Percentiles rank a stretch among this genome's conserved stretches.
phyloP scores from a whole-genome alignment of 2,329 filamentous ascomycete species.

The Pseudogymnoascus sp. region DNA sequence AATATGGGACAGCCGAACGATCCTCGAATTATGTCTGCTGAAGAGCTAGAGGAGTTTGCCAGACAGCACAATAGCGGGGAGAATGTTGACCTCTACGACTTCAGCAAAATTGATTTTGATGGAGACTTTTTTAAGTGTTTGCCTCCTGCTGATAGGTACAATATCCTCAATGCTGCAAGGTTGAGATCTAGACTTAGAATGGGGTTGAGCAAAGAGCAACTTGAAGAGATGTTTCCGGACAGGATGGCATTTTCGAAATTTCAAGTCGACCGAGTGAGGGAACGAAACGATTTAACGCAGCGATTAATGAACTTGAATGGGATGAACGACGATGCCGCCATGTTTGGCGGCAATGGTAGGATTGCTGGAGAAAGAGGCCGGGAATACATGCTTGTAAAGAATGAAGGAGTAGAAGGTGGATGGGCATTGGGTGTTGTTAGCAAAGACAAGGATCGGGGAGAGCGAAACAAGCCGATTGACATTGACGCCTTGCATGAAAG shows the following conservation, averaged over 20 bases:
- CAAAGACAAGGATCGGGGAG: conserved; percentile 70
- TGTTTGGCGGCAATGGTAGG: conserved; percentile 56
- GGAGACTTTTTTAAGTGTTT: conserved; percentile 91
- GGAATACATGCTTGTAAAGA: conserved; percentile 94
- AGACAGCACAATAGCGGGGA: conserved; percentile 86
- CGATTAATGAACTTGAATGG: conserved; percentile 90
- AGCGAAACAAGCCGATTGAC: conserved; percentile 83
- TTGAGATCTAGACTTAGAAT: conserved; percentile 83
- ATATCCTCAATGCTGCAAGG: conserved; percentile 90
- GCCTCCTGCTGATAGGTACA: conserved; percentile 86
- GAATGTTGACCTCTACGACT: conserved; percentile 88
- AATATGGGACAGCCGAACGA: conserved; percentile 88
- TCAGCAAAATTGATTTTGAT: conserved; percentile 97
- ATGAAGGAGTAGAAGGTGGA: conserved; percentile 87
- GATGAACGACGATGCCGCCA: conserved; percentile 70
- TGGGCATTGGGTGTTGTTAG: conserved; percentile 94
- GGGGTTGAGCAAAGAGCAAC: conserved; percentile 92
- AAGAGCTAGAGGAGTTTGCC: conserved; percentile 90
- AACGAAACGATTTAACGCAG: conserved; percentile 91
- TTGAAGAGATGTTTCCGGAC: conserved; percentile 94
- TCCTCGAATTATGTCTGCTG: conserved; percentile 90
- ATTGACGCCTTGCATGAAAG: conserved; percentile 57
- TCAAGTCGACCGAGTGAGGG: conserved; percentile 87
- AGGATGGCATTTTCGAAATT: conserved; percentile 96
- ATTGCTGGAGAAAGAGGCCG: conserved; percentile 80